A percentile compares a stretch with the other conserved stretches of the same genome.
Evolutionary conservation across 768 basidiomycete species (phyloP).

Genomic region (Agaricus blazei): DNA sequence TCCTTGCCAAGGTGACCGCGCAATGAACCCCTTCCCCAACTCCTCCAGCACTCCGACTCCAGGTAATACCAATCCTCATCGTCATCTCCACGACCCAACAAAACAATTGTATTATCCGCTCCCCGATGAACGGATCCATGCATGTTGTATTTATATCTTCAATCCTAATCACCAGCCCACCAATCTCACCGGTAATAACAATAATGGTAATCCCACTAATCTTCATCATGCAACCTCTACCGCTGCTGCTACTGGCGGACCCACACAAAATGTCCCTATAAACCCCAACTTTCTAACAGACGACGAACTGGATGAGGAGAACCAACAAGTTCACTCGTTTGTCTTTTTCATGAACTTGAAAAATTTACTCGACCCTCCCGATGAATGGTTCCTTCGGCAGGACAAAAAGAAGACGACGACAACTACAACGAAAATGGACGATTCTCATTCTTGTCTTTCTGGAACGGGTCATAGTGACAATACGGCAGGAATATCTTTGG

Average conservation of each 20-base stretch:
- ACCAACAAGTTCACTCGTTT: slow-evolving; percentile 38
- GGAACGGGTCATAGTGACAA: too few relatives aligned
- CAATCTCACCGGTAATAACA: slow-evolving; percentile 3
- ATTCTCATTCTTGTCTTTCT: too few relatives aligned
- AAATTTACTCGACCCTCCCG: slow-evolving; percentile 30
- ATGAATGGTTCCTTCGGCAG: slow-evolving; percentile 19
- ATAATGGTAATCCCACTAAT: not conserved
- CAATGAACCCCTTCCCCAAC: slow-evolving; percentile 16
- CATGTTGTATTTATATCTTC: slow-evolving; percentile 43
- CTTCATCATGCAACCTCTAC: not conserved
- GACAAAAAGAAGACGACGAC: not conserved
- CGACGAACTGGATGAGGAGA: slow-evolving; percentile 18
- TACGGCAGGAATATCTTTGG: not conserved
- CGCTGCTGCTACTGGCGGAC: not conserved
- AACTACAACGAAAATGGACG: too few relatives aligned
- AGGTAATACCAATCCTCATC: slow-evolving; percentile 46
- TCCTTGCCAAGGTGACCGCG: slow-evolving; percentile 17
- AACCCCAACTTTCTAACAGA: not conserved
- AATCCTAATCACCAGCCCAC: slow-evolving; percentile 22
- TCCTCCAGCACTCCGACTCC: slow-evolving; percentile 14
- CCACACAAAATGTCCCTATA: not conserved
- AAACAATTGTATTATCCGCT: slow-evolving; percentile 39
- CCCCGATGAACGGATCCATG: slow-evolving; percentile 44
- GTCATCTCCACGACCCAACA: slow-evolving; percentile 18
- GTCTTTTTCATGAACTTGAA: slow-evolving; percentile 45